Evolutionary conservation across 345 rosid genomes (phyloP).

Genomic region (Adansonia digitata): DNA sequence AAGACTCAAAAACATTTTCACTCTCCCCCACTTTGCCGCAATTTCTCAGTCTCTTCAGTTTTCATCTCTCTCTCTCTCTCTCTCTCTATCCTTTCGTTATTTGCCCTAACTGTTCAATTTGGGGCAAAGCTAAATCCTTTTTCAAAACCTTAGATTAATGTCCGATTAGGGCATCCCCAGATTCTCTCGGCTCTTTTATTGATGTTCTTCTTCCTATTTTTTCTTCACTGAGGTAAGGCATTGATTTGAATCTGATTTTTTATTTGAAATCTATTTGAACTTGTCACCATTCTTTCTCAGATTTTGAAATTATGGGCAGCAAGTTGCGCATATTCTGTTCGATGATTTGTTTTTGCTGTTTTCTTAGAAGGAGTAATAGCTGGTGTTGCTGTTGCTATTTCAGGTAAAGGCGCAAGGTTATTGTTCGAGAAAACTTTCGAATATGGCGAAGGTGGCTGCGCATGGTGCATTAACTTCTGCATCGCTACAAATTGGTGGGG

Average conservation of each 20-base stretch:
- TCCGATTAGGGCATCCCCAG: background rate
- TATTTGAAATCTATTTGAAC: background rate
- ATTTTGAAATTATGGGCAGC: background rate
- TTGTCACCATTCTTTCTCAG: background rate
- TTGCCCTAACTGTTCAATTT: conserved; percentile 3
- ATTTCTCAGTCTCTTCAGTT: background rate
- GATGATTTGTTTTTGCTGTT: background rate
- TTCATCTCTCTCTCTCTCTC: background rate
- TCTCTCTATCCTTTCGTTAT: background rate
- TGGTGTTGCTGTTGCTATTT: background rate
- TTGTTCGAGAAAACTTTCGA: background rate
- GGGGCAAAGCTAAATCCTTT: conserved; percentile 8
- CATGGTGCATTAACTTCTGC: conserved; percentile 38
- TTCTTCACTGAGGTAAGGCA: background rate
- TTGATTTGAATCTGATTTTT: background rate
- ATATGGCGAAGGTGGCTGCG: conserved; percentile 68
- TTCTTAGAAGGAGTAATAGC: background rate
- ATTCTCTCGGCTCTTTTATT: background rate
- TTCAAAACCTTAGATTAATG: conserved; percentile 11
- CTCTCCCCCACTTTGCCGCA: conserved; percentile 14
- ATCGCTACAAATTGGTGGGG: conserved; percentile 45
- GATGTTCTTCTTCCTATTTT: background rate
- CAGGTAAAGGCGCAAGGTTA: conserved; percentile 10
- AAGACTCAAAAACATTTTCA: background rate
- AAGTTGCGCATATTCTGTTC: background rate